Evolutionary conservation across 257 asterid genomes (phyloP).

Genomic region (Schizonepeta tenuifolia): DNA sequence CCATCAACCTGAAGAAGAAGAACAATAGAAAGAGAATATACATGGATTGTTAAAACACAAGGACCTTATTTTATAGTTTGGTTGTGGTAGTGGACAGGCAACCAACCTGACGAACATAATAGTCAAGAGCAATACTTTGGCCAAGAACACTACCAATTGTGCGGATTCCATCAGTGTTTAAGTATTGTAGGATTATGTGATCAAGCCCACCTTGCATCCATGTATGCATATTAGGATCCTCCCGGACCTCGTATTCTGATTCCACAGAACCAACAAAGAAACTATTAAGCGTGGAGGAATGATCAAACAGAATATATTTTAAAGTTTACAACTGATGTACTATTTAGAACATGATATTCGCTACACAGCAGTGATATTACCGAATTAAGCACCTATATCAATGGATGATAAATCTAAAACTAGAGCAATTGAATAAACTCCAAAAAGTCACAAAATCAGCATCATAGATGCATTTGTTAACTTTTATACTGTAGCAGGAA

Average conservation of each 20-base stretch:
- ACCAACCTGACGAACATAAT: constrained; percentile 94
- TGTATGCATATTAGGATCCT: constrained; percentile 67
- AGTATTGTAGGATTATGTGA: constrained; percentile 82
- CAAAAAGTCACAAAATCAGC: background rate
- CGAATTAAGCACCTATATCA: background rate
- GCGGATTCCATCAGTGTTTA: constrained; percentile 84
- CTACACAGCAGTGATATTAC: constrained; percentile 16
- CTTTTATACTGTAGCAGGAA: background rate
- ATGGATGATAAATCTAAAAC: constrained; percentile 12
- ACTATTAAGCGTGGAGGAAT: constrained; percentile 20
- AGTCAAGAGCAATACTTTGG: constrained; percentile 98
- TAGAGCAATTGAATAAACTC: background rate
- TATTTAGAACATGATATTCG: background rate
- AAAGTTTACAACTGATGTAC: background rate
- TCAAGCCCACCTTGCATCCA: constrained; percentile 99
- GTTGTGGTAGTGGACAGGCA: constrained; percentile 8
- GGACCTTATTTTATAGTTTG: constrained; percentile 17
- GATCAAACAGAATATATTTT: background rate
- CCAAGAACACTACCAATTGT: constrained; percentile 98
- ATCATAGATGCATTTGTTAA: constrained; percentile 15
- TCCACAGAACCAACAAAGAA: constrained; percentile 33
- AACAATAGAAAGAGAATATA: constrained; percentile 7
- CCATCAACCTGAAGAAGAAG: constrained; percentile 80
- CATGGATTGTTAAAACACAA: background rate
- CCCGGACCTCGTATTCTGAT: constrained; percentile 91